Conservation (phyloP, 2,329 filamentous ascomycete genomes). For the Ophiostoma fasciatum region DNA sequence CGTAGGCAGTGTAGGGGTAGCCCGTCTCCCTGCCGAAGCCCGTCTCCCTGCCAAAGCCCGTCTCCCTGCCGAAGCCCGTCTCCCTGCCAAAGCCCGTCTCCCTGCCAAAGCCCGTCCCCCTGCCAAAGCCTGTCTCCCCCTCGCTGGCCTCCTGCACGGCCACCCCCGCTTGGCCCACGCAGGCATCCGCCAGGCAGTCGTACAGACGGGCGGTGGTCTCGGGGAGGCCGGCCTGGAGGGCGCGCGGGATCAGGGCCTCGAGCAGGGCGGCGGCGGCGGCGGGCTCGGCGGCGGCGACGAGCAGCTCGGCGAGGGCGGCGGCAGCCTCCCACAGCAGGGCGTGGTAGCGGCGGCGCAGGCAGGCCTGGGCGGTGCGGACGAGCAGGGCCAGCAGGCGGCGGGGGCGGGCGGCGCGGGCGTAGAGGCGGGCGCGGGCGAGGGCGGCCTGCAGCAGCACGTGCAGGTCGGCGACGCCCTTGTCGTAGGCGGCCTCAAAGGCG, state of each 20-base stretch:
- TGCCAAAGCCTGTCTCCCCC: no score
- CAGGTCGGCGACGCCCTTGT: constrained; percentile 26
- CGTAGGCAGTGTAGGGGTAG: no score
- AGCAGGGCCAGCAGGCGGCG: constrained; percentile 64
- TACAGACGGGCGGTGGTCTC: constrained; percentile 52
- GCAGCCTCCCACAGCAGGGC: constrained; percentile 60
- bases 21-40: no score
- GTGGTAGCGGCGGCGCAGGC: constrained; percentile 54
- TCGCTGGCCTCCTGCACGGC: neutral
- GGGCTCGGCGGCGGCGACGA: constrained; percentile 58
- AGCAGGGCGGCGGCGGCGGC: constrained; percentile 49
- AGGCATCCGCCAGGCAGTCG: constrained; percentile 56
- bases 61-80: no score
- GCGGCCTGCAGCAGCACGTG: constrained; percentile 49
- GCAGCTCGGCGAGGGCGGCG: constrained; percentile 49
- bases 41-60: no score
- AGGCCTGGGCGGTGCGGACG: constrained; percentile 59
- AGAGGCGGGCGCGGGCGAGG: constrained; percentile 55
- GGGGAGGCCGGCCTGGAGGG: constrained; percentile 54
- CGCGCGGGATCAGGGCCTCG: constrained; percentile 56
- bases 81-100: no score
- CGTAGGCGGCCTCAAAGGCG: constrained; percentile 10
- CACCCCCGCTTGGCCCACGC: constrained; percentile 56
- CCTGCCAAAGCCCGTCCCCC: no score
- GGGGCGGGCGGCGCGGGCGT: constrained; percentile 51